phyloP scores from a whole-genome alignment of 495 filamentous ascomycete genomes.

The Aspergillus saccharolyticus region DNA sequence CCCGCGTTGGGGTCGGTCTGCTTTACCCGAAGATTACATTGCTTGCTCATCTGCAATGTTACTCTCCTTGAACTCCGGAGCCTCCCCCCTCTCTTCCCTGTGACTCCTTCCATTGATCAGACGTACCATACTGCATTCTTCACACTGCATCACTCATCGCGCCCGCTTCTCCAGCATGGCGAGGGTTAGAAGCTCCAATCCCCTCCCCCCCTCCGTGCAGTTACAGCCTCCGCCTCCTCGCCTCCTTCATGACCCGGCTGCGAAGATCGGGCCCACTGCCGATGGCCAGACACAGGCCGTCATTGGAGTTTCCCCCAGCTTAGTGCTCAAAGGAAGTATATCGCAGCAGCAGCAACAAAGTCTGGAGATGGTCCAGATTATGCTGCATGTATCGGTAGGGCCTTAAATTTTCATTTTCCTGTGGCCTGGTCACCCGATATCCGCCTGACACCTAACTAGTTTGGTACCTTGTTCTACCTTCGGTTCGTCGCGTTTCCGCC shows the following conservation, averaged over 20 bases:
- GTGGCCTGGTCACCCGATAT: not conserved
- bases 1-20: not conserved
- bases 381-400: slow-evolving; percentile 38
- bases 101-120: not conserved
- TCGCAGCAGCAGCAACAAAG: slow-evolving; percentile 38
- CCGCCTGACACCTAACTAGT: slow-evolving; percentile 11
- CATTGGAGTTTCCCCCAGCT: slow-evolving; percentile 10
- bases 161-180: not conserved
- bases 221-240: slow-evolving; percentile 13
- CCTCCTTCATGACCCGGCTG: not conserved
- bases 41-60: not conserved
- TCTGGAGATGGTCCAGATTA: slow-evolving; percentile 45
- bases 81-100: not conserved
- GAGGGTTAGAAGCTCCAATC: not conserved
- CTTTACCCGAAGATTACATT: not conserved
- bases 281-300: slow-evolving; percentile 18
- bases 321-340: slow-evolving; percentile 3
- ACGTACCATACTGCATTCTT: not conserved
- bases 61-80: not conserved
- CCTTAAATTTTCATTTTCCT: slow-evolving; percentile 4
- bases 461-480: slow-evolving; percentile 30
- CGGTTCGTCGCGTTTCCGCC: slow-evolving; percentile 18
- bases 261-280: slow-evolving; percentile 1
- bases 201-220: slow-evolving; percentile 7
- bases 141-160: not conserved